Evolutionary conservation across 192 early-diverging fungal genomes (phyloP), one percentile per base, ranked within the genome.

Genomic region (Gryganskiella cystojenkinii): DNA sequence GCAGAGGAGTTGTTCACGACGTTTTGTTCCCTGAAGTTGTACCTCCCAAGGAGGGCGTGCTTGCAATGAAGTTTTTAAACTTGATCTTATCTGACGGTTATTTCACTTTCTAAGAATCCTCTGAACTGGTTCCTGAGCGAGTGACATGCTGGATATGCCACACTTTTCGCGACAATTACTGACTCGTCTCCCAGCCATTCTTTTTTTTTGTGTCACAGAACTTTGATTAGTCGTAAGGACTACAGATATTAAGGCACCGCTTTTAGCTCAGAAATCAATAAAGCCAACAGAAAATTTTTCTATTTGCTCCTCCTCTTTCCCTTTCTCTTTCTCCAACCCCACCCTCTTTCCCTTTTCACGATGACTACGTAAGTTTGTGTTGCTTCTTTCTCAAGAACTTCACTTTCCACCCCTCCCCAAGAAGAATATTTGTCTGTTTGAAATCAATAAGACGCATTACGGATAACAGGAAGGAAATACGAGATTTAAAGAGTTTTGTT

Each of bases 51-150:
- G 60, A 37, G 65, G 56, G 49, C 47, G 56, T 49, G 55, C 30
- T 56, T 54, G 57, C 71, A 61, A 66, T 75, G 71, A 75, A 56
- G 34, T 43, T 72, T 74, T 61, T 47, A 40, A 75, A 75, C 71
- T 75, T 75, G 71, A 75, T 75, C 71, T 75, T 75, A 75, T 75
- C 71, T 75, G 71, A 67, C 51, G 56, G 64, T 85, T n/a, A n/a
- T n/a, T n/a, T n/a, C n/a, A n/a, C 86, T 65, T 89, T 24, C 1
- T 49, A 43, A 19, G 31, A 24, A 10, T 60, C 19, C 53, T 31
- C 30, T 51, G 50, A 51, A 51, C 50, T 51, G 1, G 17, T n/a
- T 34, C n/a, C n/a, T n/a, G n/a, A n/a, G n/a, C n/a, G n/a, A n/a
- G n/a, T n/a, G n/a, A n/a, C n/a, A n/a, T n/a, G n/a, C n/a, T n/a